Evolutionary conservation across 2,329 filamentous ascomycete genomes (phyloP).

Genomic region (Cladophialophora carrionii): DNA sequence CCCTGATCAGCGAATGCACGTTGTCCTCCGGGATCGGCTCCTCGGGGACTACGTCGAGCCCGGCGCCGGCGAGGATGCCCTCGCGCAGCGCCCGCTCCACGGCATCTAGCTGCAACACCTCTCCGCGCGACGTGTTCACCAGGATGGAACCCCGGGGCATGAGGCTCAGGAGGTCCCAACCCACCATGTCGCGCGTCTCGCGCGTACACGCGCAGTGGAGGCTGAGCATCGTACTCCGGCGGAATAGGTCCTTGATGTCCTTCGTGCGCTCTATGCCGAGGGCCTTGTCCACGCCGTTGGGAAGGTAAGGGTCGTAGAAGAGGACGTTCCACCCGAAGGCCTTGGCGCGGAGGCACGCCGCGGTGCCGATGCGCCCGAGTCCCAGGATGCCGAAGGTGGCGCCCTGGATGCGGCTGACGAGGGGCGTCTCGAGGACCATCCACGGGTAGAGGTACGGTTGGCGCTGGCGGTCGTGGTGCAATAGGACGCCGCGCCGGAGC

Average conservation of each 20-base stretch:
- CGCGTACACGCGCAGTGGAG: slow-evolving; percentile 68
- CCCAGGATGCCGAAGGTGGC: slow-evolving; percentile 67
- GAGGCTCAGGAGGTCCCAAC: slow-evolving; percentile 54
- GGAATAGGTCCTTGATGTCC: slow-evolving; percentile 58
- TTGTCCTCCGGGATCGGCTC: slow-evolving; percentile 35
- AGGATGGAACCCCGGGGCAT: slow-evolving; percentile 66
- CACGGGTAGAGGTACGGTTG: slow-evolving; percentile 23
- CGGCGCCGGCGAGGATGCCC: slow-evolving; percentile 33
- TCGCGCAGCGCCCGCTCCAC: slow-evolving; percentile 44
- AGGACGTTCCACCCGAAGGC: slow-evolving; percentile 68
- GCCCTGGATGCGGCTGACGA: slow-evolving; percentile 31
- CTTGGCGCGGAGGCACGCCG: slow-evolving; percentile 63
- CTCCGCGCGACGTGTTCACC: slow-evolving; percentile 70
- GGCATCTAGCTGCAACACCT: slow-evolving; percentile 63
- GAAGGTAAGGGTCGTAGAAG: slow-evolving; percentile 62
- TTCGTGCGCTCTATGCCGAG: slow-evolving; percentile 50
- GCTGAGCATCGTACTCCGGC: slow-evolving; percentile 63
- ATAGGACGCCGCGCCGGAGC: slow-evolving; percentile 33
- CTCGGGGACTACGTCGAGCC: slow-evolving; percentile 36
- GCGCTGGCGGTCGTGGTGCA: slow-evolving; percentile 36
- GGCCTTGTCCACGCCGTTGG: slow-evolving; percentile 52
- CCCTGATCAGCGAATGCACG: slow-evolving; percentile 35
- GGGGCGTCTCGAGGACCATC: slow-evolving; percentile 35
- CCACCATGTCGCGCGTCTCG: slow-evolving; percentile 64
- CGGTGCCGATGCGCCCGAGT: slow-evolving; percentile 67